Base-by-base conservation (phyloP, 2,329 filamentous ascomycete species). In the Fusarium musae region DNA sequence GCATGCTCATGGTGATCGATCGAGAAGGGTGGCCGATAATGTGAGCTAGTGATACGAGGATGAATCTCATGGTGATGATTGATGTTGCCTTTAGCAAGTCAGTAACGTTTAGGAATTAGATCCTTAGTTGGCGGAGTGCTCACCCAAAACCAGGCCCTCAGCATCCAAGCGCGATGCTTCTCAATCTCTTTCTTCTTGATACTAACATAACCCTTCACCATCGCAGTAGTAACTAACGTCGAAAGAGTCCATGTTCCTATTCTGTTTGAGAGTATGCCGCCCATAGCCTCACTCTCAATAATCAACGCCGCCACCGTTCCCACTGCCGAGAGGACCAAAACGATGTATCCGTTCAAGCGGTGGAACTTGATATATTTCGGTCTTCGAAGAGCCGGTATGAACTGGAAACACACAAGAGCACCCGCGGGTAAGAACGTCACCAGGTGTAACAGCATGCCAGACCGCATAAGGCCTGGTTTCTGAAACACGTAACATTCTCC, bases 81-180 rank as follows among this genome's bases (percentile, higher is more conserved):
- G 69, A 58, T 7, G 67, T 59, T 43, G 67, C 62, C 68, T 71
- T n/a, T 21, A 4, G 5, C 3, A 23, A 32, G 40, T 61, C 39
- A 63, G 62, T 13, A 21, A 1, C 5, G 23, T 23, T 23, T 23
- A 23, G 23, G 23, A 23, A 17, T 6, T 0, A 16, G 3, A 1
- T 10, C 5, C 13, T 12, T 6, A 7, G n/a, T 17, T 17, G 4
- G 3, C 9, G 13, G 7, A 23, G 2, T 15, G 16, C 68, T 23
- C 9, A 56, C 66, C 15, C 65, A 71, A 8, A 71, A 53, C 69
- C 69, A 71, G 9, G 44, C 69, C 9, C 69, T 39, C 3, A 71
- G 28, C 67, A 71, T 71, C 69, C 69, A 71, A 21, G 23, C 62
- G 8, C 69, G 46, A 26, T 71, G 69, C 17, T 47, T 39, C 2